These are phyloP conservation scores for Paratinospora sagittata DNA, from an alignment of 164 flowering plant species.

Conservation along the genomic window DNA sequence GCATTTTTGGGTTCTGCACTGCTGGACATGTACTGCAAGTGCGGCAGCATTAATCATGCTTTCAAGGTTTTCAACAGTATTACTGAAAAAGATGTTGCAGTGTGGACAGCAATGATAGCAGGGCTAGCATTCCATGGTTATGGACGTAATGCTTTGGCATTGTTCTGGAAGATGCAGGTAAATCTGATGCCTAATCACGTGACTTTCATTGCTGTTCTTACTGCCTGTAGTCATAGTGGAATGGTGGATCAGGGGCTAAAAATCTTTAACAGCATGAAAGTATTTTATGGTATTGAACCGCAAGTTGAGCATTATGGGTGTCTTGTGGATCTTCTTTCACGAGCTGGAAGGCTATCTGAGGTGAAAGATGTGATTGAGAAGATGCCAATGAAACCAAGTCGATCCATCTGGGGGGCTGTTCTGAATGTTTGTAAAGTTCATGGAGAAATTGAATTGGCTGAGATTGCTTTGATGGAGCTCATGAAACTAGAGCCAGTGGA, in stretches of 20 bases:
- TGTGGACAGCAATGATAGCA: conserved; percentile 54
- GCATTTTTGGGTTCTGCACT: conserved; percentile 42
- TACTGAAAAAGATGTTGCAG: conserved; percentile 33
- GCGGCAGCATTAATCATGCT: conserved; percentile 45
- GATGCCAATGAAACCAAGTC: conserved; percentile 48
- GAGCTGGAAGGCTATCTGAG: conserved; percentile 41
- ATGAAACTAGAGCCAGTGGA: conserved; percentile 45
- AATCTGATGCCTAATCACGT: conserved; percentile 34
- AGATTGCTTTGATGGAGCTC: conserved; percentile 36
- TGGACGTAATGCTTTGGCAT: conserved; percentile 35
- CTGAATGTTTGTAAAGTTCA: conserved; percentile 35
- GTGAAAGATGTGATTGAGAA: conserved; percentile 34
- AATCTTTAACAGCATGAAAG: conserved; percentile 33
- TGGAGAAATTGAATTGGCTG: conserved; percentile 36
- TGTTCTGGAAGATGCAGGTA: conserved; percentile 36
- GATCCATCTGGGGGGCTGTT: conserved; percentile 47
- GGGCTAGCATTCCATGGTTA: conserved; percentile 51
- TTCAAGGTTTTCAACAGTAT: conserved; percentile 25
- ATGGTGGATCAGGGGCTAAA: conserved; percentile 34
- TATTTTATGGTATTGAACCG: conserved; percentile 36
- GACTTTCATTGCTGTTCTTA: conserved; percentile 40
- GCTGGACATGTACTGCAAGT: conserved; percentile 50
- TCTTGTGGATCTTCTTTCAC: conserved; percentile 44
- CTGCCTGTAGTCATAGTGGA: conserved; percentile 50
- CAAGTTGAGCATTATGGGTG: conserved; percentile 47